phyloP scores from a whole-genome alignment of 139 green algal genomes.

The Prasinococcaceae sp. region DNA sequence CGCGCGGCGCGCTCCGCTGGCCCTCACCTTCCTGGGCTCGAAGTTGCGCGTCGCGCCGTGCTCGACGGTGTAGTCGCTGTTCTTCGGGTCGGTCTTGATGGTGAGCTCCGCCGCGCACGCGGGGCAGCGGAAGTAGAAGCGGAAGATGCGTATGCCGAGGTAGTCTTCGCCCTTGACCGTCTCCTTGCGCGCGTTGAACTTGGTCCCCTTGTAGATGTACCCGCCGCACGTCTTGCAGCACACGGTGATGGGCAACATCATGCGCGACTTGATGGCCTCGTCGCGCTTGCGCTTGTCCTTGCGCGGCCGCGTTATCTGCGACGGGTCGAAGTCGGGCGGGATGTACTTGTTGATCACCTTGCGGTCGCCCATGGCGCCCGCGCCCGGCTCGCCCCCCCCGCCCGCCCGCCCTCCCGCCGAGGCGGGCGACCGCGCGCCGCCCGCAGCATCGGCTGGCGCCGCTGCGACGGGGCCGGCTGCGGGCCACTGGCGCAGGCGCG shows the following conservation, averaged over 20 bases:
- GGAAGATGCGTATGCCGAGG: conserved; percentile 78
- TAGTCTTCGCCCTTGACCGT: conserved; percentile 81
- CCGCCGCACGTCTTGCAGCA: conserved; percentile 87
- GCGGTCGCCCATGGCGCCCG: conserved; percentile 51
- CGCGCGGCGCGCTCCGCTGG: too few relatives aligned
- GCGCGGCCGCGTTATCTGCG: conserved; percentile 56
- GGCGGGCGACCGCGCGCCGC: too few relatives aligned
- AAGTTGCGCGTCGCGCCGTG: conserved; percentile 83
- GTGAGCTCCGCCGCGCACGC: conserved; percentile 81
- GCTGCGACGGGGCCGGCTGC: too few relatives aligned
- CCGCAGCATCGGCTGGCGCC: too few relatives aligned
- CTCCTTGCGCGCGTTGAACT: conserved; percentile 96
- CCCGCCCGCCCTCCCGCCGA: too few relatives aligned
- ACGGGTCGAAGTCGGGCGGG: conserved; percentile 39
- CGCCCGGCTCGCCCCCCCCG: too few relatives aligned
- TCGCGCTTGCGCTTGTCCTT: conserved; percentile 25
- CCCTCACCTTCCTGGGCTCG: conserved; percentile 55
- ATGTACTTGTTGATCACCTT: conserved; percentile 66
- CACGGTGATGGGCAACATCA: conserved; percentile 96
- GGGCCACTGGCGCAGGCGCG: too few relatives aligned
- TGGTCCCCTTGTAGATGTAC: conserved; percentile 98
- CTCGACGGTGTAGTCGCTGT: conserved; percentile 84
- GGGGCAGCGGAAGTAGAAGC: conserved; percentile 92
- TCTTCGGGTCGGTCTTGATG: conserved; percentile 96
- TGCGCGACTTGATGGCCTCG: conserved; percentile 53